phyloP scores from a whole-genome alignment of 1,284 basidiomycete species.

The Rhodotorula sp. region DNA sequence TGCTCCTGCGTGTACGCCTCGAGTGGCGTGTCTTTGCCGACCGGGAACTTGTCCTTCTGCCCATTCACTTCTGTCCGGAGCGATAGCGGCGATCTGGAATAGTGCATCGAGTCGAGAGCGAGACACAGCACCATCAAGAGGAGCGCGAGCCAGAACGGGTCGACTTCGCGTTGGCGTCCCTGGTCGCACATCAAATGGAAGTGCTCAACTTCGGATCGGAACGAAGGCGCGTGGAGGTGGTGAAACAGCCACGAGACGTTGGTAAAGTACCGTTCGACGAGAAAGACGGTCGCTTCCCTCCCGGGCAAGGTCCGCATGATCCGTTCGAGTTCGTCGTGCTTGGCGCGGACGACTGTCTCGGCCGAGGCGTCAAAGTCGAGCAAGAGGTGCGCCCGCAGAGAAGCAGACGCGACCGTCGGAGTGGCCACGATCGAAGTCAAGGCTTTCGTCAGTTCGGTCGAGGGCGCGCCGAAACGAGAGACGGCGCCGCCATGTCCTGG shows the following conservation, averaged over 20 bases:
- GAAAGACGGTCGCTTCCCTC: conserved; percentile 12
- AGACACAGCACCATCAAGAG: conserved; percentile 41
- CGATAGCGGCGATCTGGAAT: conserved; percentile 35
- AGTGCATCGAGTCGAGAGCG: conserved; percentile 34
- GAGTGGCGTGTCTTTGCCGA: conserved; percentile 18
- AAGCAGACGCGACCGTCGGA: not conserved
- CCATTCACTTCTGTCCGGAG: conserved; percentile 10
- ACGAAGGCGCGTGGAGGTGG: conserved; percentile 27
- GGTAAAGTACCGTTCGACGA: conserved; percentile 37
- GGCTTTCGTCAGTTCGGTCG: conserved; percentile 34
- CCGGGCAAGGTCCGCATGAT: conserved; percentile 30
- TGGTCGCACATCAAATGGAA: conserved; percentile 34
- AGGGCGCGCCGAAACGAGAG: conserved; percentile 26
- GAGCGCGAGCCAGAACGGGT: conserved; percentile 39
- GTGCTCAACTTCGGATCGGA: conserved; percentile 37
- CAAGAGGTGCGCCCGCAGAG: conserved; percentile 22
- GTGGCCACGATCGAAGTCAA: conserved; percentile 33
- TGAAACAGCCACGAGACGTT: conserved; percentile 39
- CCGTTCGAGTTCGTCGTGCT: conserved; percentile 18
- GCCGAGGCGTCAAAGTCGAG: conserved; percentile 36
- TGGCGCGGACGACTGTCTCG: conserved; percentile 8
- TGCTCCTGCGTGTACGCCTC: conserved; percentile 26
- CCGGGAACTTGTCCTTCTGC: not conserved
- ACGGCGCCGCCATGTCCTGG: not conserved
- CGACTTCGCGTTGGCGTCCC: conserved; percentile 29